These are phyloP conservation scores for Fomitiporia mediterranea DNA, from an alignment of 1,284 basidiomycete genomes.

Conservation along the genomic window DNA sequence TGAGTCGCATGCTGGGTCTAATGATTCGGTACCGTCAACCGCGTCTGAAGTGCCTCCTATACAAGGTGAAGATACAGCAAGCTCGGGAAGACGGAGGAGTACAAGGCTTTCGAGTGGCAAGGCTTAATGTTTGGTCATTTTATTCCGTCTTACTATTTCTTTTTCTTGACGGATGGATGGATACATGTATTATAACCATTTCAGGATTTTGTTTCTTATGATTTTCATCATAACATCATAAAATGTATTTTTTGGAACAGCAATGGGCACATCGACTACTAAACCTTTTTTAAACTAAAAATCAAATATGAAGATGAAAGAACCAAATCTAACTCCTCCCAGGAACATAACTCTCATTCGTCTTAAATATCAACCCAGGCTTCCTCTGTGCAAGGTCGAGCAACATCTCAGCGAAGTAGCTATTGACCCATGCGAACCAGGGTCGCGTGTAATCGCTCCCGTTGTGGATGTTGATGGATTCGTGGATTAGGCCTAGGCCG, in stretches of 20 bases:
- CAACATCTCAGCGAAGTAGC: constrained; percentile 77
- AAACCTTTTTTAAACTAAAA: too few species aligned
- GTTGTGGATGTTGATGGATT: constrained; percentile 63
- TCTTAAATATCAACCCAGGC: constrained; percentile 59
- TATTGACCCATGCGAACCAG: constrained; percentile 83
- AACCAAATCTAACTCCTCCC: too few species aligned
- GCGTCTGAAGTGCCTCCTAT: too few species aligned
- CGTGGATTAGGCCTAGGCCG: constrained; percentile 73
- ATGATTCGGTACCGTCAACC: too few species aligned
- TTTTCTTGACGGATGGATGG: too few species aligned
- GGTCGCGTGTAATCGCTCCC: constrained; percentile 58
- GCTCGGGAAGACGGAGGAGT: not conserved
- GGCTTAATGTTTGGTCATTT: not conserved
- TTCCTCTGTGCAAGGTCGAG: constrained; percentile 70
- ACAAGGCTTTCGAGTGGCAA: not conserved
- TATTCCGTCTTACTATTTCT: not conserved
- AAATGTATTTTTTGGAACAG: too few species aligned
- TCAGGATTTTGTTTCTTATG: too few species aligned
- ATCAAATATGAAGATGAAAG: too few species aligned
- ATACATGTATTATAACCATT: too few species aligned
- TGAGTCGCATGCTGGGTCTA: too few species aligned
- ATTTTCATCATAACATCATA: too few species aligned
- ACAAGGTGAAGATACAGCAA: not conserved
- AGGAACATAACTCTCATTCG: constrained; percentile 28
- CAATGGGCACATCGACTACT: too few species aligned